Evolutionary conservation across 257 asterid species (phyloP).

Genomic region (Scutellaria minor): DNA sequence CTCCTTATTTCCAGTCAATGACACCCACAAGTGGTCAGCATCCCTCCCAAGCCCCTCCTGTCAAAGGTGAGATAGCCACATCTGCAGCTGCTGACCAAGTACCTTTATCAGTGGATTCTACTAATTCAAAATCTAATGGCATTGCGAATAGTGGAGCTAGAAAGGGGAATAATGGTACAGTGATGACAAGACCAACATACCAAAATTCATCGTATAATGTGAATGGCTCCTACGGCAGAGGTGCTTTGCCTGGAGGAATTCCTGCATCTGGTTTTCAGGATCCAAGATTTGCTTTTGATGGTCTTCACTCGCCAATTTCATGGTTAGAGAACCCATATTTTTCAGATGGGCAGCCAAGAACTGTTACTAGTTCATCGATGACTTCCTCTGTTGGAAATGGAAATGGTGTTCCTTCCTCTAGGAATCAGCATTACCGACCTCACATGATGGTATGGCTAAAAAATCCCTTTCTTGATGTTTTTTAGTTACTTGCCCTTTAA

Average conservation of each 20-base stretch:
- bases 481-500: neutral
- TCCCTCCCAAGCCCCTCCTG: conserved; percentile 44
- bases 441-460: conserved; percentile 49
- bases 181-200: conserved; percentile 36
- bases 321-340: conserved; percentile 65
- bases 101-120: conserved; percentile 55
- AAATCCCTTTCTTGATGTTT: neutral
- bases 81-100: conserved; percentile 56
- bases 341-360: conserved; percentile 64
- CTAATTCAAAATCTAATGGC: conserved; percentile 56
- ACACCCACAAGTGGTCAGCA: conserved; percentile 49
- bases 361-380: conserved; percentile 49
- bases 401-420: conserved; percentile 47
- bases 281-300: conserved; percentile 64
- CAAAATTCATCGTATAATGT: conserved; percentile 50
- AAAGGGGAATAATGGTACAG: conserved; percentile 54
- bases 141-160: conserved; percentile 50
- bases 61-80: conserved; percentile 59
- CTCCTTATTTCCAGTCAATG: conserved; percentile 63
- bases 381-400: conserved; percentile 49
- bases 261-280: conserved; percentile 65
- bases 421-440: conserved; percentile 56
- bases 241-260: conserved; percentile 55
- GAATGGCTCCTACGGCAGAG: conserved; percentile 56
- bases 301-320: conserved; percentile 58